Percentiles rank a stretch among this genome's conserved stretches.
Evolutionary conservation across 140 eudicot genomes (phyloP).

Genomic region (Artemisia princeps): DNA sequence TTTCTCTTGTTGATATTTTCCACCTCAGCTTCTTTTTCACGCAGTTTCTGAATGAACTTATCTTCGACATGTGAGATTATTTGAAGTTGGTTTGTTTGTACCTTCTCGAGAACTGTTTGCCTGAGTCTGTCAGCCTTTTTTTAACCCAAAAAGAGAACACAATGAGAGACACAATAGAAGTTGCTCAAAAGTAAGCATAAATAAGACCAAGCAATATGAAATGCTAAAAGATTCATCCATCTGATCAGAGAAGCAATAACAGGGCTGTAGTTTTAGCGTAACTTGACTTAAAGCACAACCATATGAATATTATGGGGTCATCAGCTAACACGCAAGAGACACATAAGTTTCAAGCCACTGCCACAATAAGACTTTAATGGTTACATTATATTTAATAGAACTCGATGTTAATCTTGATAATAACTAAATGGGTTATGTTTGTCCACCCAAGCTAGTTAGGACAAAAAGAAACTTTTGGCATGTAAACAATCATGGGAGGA

Average conservation of each 20-base stretch:
- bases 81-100: conserved; percentile 63
- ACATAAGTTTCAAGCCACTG: neutral
- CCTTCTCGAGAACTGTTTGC: conserved; percentile 59
- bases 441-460: too few species aligned
- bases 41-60: conserved; percentile 47
- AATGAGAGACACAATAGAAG: neutral
- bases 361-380: neutral
- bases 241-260: neutral
- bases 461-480: too few species aligned
- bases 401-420: neutral
- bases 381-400: neutral
- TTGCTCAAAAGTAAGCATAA: neutral
- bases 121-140: conserved; percentile 65
- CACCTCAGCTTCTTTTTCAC: conserved; percentile 64
- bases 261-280: neutral
- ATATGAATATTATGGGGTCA: neutral
- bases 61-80: conserved; percentile 62
- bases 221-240: neutral
- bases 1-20: conserved; percentile 62
- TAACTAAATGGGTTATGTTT: neutral
- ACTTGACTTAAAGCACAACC: neutral
- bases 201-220: neutral
- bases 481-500: too few species aligned
- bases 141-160: neutral
- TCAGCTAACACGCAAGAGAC: neutral